A percentile compares a stretch with the other conserved stretches of the same genome.
Evolutionary conservation across 2,329 filamentous ascomycete species (phyloP).

Genomic region (Claviceps sp.): DNA sequence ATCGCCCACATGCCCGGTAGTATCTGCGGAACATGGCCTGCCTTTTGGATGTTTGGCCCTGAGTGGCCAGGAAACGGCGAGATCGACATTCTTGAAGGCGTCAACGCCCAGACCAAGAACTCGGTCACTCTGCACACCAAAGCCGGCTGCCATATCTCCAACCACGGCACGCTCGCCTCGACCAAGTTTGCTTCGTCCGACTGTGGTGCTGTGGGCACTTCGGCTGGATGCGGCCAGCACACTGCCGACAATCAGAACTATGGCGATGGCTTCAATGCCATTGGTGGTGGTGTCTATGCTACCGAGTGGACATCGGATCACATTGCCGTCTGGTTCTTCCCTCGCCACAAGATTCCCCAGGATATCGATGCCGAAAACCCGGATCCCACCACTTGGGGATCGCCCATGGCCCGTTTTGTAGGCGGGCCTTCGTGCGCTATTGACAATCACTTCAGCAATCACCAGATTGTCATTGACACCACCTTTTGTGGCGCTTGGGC

Average conservation of each 20-base stretch:
- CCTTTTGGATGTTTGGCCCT: constrained; percentile 55
- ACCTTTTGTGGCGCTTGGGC: constrained; percentile 87
- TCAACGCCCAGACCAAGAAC: constrained; percentile 48
- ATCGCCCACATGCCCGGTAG: constrained; percentile 64
- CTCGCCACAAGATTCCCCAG: constrained; percentile 47
- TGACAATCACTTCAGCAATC: constrained; percentile 50
- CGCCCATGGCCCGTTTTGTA: constrained; percentile 54
- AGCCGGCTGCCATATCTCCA: constrained; percentile 43
- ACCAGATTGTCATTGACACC: constrained; percentile 70
- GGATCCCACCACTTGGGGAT: constrained; percentile 54
- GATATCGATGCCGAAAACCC: constrained; percentile 49
- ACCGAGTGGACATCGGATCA: constrained; percentile 60
- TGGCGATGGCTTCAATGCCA: constrained; percentile 57
- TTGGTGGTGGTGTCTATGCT: constrained; percentile 57
- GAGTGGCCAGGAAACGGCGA: constrained; percentile 59
- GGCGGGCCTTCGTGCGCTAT: constrained; percentile 59
- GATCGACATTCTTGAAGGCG: constrained; percentile 71
- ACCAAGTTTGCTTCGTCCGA: constrained; percentile 33
- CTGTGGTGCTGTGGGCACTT: constrained; percentile 42
- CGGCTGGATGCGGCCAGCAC: constrained; percentile 45
- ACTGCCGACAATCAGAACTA: constrained; percentile 41
- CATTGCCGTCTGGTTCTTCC: constrained; percentile 77
- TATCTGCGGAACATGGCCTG: constrained; percentile 63
- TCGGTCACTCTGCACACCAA: constrained; percentile 56
- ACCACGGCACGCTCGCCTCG: constrained; percentile 31